Conservation (phyloP, 1,284 basidiomycete species). For the Moesziomyces parantarcticus region DNA sequence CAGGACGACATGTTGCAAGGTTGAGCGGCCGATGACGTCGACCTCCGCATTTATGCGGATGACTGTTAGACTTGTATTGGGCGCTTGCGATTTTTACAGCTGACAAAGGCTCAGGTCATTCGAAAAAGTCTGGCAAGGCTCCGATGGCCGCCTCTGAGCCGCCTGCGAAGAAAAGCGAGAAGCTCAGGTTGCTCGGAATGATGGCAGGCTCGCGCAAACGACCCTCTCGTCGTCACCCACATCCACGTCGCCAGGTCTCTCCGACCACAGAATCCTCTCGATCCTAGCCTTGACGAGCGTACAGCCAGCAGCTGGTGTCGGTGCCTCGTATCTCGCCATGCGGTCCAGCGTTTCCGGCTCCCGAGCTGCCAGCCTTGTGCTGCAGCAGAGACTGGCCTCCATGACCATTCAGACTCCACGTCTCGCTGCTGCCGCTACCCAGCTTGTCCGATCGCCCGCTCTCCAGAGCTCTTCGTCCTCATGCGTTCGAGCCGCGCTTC, state of each 20-base stretch:
- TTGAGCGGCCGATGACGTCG: neutral
- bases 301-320: neutral
- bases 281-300: neutral
- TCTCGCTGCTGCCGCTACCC: conserved; percentile 7
- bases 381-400: conserved; percentile 32
- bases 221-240: neutral
- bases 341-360: conserved; percentile 28
- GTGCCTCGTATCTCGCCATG: conserved; percentile 5
- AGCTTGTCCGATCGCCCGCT: conserved; percentile 9
- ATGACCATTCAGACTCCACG: conserved; percentile 24
- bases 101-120: conserved; percentile 33
- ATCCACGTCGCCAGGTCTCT: neutral
- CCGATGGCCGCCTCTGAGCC: neutral
- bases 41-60: neutral
- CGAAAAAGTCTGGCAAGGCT: neutral
- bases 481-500: conserved; percentile 11
- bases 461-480: conserved; percentile 4
- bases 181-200: neutral
- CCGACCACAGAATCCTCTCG: neutral
- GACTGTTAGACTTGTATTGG: neutral
- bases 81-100: neutral
- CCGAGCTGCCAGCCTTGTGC: conserved; percentile 27
- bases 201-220: neutral
- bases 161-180: conserved; percentile 19
- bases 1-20: neutral